Conservation (phyloP, 306 rosid genomes). For the Prunus salicina region DNA sequence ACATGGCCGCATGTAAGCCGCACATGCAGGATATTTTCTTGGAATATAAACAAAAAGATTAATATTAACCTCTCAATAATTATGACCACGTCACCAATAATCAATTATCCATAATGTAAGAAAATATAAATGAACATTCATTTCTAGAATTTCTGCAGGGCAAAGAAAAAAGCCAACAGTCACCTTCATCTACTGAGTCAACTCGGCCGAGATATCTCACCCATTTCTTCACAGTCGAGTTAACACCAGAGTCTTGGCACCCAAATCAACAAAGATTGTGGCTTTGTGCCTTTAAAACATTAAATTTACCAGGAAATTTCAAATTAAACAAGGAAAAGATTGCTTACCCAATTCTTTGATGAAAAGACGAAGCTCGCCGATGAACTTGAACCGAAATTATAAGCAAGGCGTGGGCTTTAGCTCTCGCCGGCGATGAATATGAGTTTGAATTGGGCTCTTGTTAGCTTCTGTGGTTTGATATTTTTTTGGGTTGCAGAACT, state of each 20-base stretch:
- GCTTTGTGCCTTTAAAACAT: neutral
- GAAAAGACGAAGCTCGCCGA: neutral
- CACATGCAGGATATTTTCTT: neutral
- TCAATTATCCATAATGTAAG: neutral
- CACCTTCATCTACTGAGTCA: neutral
- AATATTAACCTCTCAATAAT: neutral
- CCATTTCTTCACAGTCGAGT: neutral
- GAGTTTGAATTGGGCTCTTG: too few species aligned
- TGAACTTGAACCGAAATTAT: neutral
- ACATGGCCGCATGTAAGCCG: neutral
- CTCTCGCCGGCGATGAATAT: neutral
- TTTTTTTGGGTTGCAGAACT: neutral
- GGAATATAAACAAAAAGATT: neutral
- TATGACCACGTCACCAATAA: neutral
- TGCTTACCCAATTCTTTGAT: conserved; percentile 1
- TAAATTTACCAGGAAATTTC: neutral
- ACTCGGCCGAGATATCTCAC: neutral
- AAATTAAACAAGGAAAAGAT: neutral
- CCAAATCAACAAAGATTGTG: neutral
- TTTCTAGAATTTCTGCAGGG: neutral
- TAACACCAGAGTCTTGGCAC: neutral
- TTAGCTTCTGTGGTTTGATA: neutral
- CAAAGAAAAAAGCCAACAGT: neutral
- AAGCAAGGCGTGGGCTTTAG: neutral
- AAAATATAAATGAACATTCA: neutral